Conservation (phyloP, 1,284 basidiomycete genomes). For the Moniliella sp. region DNA sequence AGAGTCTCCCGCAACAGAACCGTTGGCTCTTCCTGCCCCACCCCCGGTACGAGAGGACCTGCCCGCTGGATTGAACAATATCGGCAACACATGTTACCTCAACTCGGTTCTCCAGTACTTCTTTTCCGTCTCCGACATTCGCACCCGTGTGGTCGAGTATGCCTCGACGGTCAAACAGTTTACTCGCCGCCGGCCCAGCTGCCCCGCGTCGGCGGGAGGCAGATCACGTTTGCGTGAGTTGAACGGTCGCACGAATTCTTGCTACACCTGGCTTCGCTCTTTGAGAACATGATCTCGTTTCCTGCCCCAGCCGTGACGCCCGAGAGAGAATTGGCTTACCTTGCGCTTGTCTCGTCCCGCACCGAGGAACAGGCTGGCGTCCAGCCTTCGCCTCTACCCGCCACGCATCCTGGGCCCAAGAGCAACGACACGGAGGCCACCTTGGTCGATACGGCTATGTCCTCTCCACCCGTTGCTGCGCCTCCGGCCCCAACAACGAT, state of each 20-base stretch:
- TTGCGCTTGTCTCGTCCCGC: slow-evolving; percentile 70
- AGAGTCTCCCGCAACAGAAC: neutral
- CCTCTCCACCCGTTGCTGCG: neutral
- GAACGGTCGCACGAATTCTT: slow-evolving; percentile 63
- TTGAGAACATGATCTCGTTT: slow-evolving; percentile 52
- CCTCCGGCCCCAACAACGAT: neutral
- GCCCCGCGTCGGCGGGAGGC: slow-evolving; percentile 61
- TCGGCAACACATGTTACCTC: slow-evolving; percentile 79
- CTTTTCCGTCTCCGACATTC: slow-evolving; percentile 71
- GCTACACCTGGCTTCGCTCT: slow-evolving; percentile 52
- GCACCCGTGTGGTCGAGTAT: slow-evolving; percentile 46
- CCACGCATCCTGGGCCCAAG: neutral
- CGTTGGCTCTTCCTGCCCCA: neutral
- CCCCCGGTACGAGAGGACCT: too few species aligned
- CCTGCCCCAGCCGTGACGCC: slow-evolving; percentile 54
- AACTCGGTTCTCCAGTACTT: slow-evolving; percentile 76
- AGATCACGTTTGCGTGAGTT: slow-evolving; percentile 58
- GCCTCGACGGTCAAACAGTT: neutral
- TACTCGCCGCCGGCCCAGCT: too few species aligned
- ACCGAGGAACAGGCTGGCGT: slow-evolving; percentile 45
- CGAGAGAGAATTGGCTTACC: slow-evolving; percentile 62
- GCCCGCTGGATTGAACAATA: slow-evolving; percentile 67
- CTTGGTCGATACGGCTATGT: slow-evolving; percentile 1
- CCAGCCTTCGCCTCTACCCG: neutral
- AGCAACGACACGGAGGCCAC: slow-evolving; percentile 1